Evolutionary conservation across 768 basidiomycete genomes (phyloP).

Genomic region (Amanita pallidorosea): DNA sequence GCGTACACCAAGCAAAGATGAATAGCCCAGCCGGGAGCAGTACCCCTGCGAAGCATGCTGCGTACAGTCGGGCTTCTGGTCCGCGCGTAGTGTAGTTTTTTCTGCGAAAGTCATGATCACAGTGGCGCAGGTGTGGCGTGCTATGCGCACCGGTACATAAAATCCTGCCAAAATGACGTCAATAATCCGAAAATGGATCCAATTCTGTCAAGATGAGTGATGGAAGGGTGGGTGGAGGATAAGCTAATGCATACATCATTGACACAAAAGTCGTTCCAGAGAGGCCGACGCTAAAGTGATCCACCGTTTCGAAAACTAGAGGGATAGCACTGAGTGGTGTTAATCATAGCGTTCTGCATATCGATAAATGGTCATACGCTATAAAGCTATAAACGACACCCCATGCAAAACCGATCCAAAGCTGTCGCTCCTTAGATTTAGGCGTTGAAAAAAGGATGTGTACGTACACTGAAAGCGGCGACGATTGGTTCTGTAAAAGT

Average conservation of each 20-base stretch:
- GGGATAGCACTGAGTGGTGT: slow-evolving; percentile 34
- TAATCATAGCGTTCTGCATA: slow-evolving; percentile 6
- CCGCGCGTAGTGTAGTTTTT: slow-evolving; percentile 22
- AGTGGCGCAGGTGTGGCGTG: no score
- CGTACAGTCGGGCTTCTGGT: slow-evolving; percentile 54
- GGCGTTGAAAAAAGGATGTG: slow-evolving; percentile 11
- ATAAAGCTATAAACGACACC: slow-evolving; percentile 50
- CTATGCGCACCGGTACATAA: slow-evolving; percentile 33
- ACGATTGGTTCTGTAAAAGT: slow-evolving; percentile 69
- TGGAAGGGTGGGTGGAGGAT: neutral
- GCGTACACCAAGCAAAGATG: slow-evolving; percentile 64
- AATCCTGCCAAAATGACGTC: slow-evolving; percentile 37
- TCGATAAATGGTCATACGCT: slow-evolving; percentile 33
- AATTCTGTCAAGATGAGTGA: slow-evolving; percentile 24
- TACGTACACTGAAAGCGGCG: slow-evolving; percentile 55
- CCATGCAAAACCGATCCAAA: slow-evolving; percentile 73
- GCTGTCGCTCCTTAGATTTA: slow-evolving; percentile 19
- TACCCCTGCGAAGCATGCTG: slow-evolving; percentile 42
- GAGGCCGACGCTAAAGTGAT: slow-evolving; percentile 48
- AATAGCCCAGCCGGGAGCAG: slow-evolving; percentile 51
- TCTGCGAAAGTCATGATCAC: slow-evolving; percentile 10
- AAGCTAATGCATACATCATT: slow-evolving; percentile 28
- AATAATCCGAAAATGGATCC: slow-evolving; percentile 41
- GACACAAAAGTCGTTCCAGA: slow-evolving; percentile 50
- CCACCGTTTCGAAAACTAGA: slow-evolving; percentile 43